phyloP scores from a whole-genome alignment of 106 monocot genomes.

The Allium fistulosum region DNA sequence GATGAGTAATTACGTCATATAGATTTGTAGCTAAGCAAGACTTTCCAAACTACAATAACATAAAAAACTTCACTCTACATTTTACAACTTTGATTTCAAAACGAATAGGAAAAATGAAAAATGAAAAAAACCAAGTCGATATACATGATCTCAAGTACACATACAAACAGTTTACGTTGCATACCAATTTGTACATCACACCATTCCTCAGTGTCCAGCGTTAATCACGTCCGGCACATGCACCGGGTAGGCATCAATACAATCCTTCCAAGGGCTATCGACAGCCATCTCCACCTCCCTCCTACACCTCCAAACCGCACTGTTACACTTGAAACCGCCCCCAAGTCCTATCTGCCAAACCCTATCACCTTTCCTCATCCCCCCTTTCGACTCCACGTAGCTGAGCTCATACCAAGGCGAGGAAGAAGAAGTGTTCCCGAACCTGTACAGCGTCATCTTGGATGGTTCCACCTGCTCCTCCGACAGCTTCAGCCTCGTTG shows the following conservation, averaged over 20 bases:
- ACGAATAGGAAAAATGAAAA: no score
- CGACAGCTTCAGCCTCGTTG: constrained; percentile 53
- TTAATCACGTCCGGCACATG: not conserved
- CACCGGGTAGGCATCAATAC: constrained; percentile 31
- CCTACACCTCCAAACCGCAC: constrained; percentile 68
- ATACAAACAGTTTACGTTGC: no score
- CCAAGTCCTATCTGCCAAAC: constrained; percentile 58
- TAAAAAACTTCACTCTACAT: no score
- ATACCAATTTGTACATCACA: no score
- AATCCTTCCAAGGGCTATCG: constrained; percentile 76
- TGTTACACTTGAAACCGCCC: constrained; percentile 91
- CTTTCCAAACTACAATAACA: no score
- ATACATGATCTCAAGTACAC: no score
- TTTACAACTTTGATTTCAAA: no score
- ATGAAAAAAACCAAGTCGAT: no score
- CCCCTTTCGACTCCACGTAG: constrained; percentile 50
- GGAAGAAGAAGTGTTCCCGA: constrained; percentile 77
- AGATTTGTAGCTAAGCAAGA: no score
- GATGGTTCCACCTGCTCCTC: constrained; percentile 59
- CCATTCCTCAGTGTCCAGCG: not conserved
- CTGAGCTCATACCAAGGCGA: constrained; percentile 87
- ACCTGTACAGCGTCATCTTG: constrained; percentile 44
- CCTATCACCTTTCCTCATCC: constrained; percentile 30
- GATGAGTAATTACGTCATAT: no score
- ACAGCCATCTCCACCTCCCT: constrained; percentile 26